Evolutionary conservation across 2,329 filamentous ascomycete species (phyloP).

Genomic region (Alternaria sp.): DNA sequence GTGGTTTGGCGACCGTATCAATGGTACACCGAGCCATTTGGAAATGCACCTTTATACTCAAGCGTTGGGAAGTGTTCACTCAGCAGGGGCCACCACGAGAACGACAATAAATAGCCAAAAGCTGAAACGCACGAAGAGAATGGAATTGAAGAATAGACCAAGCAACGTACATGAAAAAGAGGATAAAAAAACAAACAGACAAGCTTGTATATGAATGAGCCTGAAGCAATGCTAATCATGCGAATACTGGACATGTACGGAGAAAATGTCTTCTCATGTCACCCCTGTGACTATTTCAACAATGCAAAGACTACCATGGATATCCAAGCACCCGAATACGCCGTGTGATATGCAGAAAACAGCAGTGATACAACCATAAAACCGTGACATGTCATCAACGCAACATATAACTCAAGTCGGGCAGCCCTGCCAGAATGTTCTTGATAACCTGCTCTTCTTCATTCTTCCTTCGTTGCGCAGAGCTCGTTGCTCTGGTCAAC

Average conservation of each 20-base stretch:
- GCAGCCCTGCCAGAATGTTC: constrained; percentile 39
- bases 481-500: constrained; percentile 37
- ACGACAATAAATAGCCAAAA: background rate
- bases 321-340: constrained; percentile 2
- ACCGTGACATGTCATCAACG: background rate
- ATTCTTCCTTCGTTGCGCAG: constrained; percentile 35
- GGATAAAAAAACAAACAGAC: background rate
- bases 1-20: background rate
- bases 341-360: constrained; percentile 7
- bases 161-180: background rate
- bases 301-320: background rate
- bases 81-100: background rate
- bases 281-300: background rate
- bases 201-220: no score
- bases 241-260: background rate
- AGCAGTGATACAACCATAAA: background rate
- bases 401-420: constrained; percentile 49
- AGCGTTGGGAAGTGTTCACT: background rate
- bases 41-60: background rate
- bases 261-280: background rate
- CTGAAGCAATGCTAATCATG: background rate
- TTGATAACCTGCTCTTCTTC: constrained; percentile 44
- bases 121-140: background rate
- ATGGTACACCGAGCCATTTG: background rate
- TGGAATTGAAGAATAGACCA: background rate